Percentiles rank a stretch among this genome's conserved stretches.
Conservation (phyloP, 352 stramenopile genomes). For the Globisporangium paddicum region DNA sequence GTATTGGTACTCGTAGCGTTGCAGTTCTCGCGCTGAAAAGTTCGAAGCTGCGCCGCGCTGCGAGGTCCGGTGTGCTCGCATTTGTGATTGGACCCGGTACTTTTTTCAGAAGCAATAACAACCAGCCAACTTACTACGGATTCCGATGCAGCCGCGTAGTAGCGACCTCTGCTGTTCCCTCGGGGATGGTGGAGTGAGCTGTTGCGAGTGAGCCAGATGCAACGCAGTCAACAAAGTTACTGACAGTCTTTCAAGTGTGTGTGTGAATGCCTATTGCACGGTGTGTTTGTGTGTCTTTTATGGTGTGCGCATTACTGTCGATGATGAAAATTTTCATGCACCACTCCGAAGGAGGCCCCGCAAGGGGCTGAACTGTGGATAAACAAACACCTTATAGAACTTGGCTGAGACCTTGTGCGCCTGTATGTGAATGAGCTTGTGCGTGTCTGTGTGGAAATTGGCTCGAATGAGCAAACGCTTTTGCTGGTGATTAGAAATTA, state of each 20-base stretch:
- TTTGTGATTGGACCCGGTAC: conserved; percentile 87
- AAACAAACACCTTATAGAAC: conserved; percentile 50
- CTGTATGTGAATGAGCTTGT: conserved; percentile 10
- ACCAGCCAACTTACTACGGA: conserved; percentile 88
- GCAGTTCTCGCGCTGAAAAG: conserved; percentile 75
- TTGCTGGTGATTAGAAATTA: conserved; percentile 65
- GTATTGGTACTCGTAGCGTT: conserved; percentile 13
- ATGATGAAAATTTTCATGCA: conserved; percentile 89
- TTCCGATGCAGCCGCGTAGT: conserved; percentile 30
- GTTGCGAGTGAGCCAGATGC: conserved; percentile 26
- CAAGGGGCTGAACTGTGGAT: conserved; percentile 46
- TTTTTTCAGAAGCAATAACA: conserved; percentile 85
- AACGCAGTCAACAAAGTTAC: conserved; percentile 82
- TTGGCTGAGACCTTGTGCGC: conserved; percentile 46
- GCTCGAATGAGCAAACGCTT: neutral
- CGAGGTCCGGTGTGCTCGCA: conserved; percentile 24
- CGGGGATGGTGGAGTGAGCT: neutral
- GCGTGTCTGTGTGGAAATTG: conserved; percentile 5
- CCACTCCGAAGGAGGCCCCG: conserved; percentile 63
- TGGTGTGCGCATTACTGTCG: conserved; percentile 34
- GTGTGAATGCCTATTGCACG: conserved; percentile 17
- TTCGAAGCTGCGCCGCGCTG: conserved; percentile 31
- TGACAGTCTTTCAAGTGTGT: conserved; percentile 32
- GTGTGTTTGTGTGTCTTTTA: conserved; percentile 10
- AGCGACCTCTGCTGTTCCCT: neutral